A percentile compares a stretch with the other conserved stretches of the same genome.
These are phyloP conservation scores for Nakaseomyces glabratus DNA, from an alignment of 1,139 yeast genomes.

Conservation along the genomic window DNA sequence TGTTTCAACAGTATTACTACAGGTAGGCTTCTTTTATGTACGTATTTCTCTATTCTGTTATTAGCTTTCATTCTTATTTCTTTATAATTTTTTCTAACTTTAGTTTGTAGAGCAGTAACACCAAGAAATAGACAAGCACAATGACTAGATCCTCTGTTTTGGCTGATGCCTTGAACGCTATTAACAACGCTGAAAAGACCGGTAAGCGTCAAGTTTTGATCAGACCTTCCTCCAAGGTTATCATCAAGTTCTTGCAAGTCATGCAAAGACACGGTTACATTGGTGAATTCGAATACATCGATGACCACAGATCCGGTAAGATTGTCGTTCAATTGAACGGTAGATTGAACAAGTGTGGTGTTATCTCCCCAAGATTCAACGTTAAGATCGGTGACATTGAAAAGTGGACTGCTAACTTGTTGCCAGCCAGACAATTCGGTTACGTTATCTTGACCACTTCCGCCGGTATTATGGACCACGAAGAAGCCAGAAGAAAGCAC, in stretches of 20 bases:
- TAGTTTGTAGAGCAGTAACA: too few relatives aligned
- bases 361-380: slow-evolving; percentile 96
- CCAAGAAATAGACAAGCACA: slow-evolving; percentile 27
- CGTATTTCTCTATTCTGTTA: too few relatives aligned
- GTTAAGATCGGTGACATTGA: slow-evolving; percentile 88
- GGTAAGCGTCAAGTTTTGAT: slow-evolving; percentile 98
- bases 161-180: slow-evolving; percentile 97
- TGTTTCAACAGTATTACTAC: too few relatives aligned
- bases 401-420: slow-evolving; percentile 95
- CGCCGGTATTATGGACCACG: slow-evolving; percentile 99
- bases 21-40: too few relatives aligned
- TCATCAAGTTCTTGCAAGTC: slow-evolving; percentile 91
- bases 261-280: slow-evolving; percentile 99
- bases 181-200: slow-evolving; percentile 98
- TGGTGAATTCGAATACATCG: slow-evolving; percentile 97
- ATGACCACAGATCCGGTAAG: slow-evolving; percentile 98
- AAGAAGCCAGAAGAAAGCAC: slow-evolving; percentile 99
- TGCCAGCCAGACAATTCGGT: slow-evolving; percentile 99
- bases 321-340: slow-evolving; percentile 95
- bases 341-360: slow-evolving; percentile 98
- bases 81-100: too few relatives aligned
- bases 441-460: slow-evolving; percentile 95
- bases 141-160: slow-evolving; percentile 99
- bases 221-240: slow-evolving; percentile 98
- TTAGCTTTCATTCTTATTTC: too few relatives aligned